Conservation (phyloP, 352 stramenopile genomes). For the Phytophthora rubi region DNA sequence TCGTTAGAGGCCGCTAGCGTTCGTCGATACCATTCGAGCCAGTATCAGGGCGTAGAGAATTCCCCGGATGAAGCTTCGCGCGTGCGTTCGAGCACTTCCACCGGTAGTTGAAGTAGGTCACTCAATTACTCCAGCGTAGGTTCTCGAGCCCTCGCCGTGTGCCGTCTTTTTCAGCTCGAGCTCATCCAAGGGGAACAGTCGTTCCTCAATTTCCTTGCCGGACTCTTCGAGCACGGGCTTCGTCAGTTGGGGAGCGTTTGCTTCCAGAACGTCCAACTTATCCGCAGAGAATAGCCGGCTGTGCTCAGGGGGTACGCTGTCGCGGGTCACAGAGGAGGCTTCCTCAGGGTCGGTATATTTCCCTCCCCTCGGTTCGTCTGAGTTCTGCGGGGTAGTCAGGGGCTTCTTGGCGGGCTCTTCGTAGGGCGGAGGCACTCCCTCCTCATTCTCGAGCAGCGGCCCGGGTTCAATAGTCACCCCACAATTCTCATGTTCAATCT, state of each 20-base stretch:
- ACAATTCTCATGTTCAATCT: too few species aligned
- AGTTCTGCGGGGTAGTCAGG: too few species aligned
- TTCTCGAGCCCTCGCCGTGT: not conserved
- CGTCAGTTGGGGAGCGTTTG: too few species aligned
- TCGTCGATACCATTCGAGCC: not conserved
- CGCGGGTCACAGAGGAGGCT: too few species aligned
- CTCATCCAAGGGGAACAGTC: not conserved
- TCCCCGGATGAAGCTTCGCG: not conserved
- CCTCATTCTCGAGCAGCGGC: too few species aligned
- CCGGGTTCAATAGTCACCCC: too few species aligned
- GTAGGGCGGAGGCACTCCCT: too few species aligned
- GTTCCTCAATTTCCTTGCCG: conserved; percentile 5
- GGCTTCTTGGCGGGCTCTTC: too few species aligned
- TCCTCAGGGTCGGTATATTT: too few species aligned
- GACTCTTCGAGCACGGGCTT: not conserved
- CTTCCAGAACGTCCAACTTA: not conserved
- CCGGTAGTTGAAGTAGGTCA: not conserved
- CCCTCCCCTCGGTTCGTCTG: too few species aligned
- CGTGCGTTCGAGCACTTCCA: not conserved
- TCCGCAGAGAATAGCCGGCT: not conserved
- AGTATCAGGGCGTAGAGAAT: not conserved
- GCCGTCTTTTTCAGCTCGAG: not conserved
- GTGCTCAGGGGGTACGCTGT: not conserved
- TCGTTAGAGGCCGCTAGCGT: not conserved
- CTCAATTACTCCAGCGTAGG: not conserved